Evolutionary conservation across 768 basidiomycete genomes (phyloP), one percentile per base, ranked within the genome.

Genomic region (Hysterangium stoloniferum): DNA sequence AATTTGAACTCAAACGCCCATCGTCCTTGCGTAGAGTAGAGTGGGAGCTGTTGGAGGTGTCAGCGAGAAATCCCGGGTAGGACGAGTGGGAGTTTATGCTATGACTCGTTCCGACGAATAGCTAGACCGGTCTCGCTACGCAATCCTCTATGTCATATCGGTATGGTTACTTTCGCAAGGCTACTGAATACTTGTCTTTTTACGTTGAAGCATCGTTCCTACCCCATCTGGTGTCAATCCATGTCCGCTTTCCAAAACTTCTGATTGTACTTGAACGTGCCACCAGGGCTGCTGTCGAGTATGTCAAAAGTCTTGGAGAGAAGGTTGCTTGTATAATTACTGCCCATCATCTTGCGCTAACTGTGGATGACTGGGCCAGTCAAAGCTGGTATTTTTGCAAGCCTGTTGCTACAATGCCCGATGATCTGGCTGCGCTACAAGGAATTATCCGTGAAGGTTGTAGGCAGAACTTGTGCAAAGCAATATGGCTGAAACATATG

Each of bases 261-360:
- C 84, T 91, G 38, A 97, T 99, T 56, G 95, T 99, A 2, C 80
- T 98, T 28, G 95, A 98, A 66, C 95, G 97, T 59, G 95, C 94
- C 24, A 98, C 95, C 0, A 95, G 93, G 2, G 90, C 87, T 24
- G 92, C 95, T 1, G 79, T 97, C 11, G 90, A 93, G 56, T 76
- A 81, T 13, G 92, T 96, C 50, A 83, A 86, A 67, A 68, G 73
- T 37, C 77, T 82, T 53, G 92, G 79, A 1, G 69, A 72, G 57
- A 96, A 83, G 19, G 93, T 99, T 34, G 95, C 82, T 15, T 98
- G 96, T 66, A 89, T 91, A 7, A 97, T 99, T 66, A 99, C 96
- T 1, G 87, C 94, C 1, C 96, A 99, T 66, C 96, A 99, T 64
- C 79, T 99, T 38, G 81, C 78, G 25, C 75, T 99, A 43, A 96